Percentiles rank a stretch among this genome's conserved stretches.
phyloP scores from a whole-genome alignment of 768 basidiomycete species.

The Russula sp. region DNA sequence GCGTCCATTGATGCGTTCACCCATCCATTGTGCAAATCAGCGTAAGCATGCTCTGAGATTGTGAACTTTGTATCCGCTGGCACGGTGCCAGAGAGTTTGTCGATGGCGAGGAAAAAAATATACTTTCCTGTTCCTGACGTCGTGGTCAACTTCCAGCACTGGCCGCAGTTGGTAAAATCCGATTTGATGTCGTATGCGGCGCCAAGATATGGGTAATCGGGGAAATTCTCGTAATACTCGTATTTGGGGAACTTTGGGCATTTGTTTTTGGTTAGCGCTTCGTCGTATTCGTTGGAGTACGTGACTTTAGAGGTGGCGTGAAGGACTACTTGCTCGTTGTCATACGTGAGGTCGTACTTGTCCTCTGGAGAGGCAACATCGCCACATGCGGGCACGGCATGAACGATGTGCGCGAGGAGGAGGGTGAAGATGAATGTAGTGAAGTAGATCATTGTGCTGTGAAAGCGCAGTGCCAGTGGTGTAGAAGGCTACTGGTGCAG shows the following conservation, averaged over 20 bases:
- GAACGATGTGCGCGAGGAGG: not conserved
- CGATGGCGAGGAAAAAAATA: slow-evolving; percentile 52
- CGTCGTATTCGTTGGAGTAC: too few species aligned
- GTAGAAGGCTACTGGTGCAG: not conserved
- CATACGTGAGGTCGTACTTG: not conserved
- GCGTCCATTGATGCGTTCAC: too few species aligned
- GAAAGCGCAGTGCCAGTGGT: not conserved
- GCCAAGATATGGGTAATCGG: slow-evolving; percentile 59
- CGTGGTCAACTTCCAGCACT: slow-evolving; percentile 60
- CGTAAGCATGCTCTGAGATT: too few species aligned
- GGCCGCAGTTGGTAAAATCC: slow-evolving; percentile 46
- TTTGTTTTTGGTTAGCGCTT: too few species aligned
- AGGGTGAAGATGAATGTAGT: not conserved
- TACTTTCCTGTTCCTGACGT: slow-evolving; percentile 40
- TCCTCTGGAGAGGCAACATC: not conserved
- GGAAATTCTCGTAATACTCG: too few species aligned
- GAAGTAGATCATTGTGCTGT: slow-evolving; percentile 7
- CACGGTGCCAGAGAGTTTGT: too few species aligned
- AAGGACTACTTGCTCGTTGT: not conserved
- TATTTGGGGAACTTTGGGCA: too few species aligned
- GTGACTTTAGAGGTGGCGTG: too few species aligned
- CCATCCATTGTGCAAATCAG: too few species aligned
- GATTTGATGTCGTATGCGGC: slow-evolving; percentile 49
- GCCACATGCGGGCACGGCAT: not conserved
- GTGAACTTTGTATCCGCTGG: too few species aligned